phyloP scores from a whole-genome alignment of 2,329 filamentous ascomycete genomes.

The Ophiobolus disseminans region DNA sequence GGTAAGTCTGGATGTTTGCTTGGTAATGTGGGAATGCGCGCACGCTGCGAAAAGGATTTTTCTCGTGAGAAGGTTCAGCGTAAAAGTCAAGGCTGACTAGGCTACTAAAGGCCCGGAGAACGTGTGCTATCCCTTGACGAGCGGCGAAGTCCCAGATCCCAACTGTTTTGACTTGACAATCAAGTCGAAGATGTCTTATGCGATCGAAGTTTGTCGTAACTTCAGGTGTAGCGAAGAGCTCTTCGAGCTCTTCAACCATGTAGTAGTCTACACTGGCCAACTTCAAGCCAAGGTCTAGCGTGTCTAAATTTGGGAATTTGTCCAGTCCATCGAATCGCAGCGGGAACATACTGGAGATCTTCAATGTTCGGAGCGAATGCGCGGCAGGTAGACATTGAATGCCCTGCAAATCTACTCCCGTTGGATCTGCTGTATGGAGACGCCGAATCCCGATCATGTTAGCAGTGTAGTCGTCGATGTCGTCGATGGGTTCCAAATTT shows the following conservation, averaged over 20 bases:
- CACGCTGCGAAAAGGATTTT: slow-evolving; percentile 20
- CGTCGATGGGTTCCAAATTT: neutral
- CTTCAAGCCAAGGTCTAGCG: slow-evolving; percentile 10
- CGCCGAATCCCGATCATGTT: slow-evolving; percentile 3
- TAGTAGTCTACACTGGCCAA: neutral
- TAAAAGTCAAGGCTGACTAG: slow-evolving; percentile 15
- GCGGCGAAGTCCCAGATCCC: slow-evolving; percentile 10
- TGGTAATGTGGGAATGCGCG: slow-evolving; percentile 21
- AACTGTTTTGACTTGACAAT: slow-evolving; percentile 17
- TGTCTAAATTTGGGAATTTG: slow-evolving; percentile 3
- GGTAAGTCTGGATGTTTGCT: slow-evolving; percentile 21
- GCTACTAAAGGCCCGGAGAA: slow-evolving; percentile 7
- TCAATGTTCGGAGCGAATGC: neutral
- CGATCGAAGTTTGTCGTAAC: neutral
- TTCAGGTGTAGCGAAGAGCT: neutral
- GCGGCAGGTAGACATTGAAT: neutral
- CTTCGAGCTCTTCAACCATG: neutral
- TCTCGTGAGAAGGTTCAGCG: slow-evolving; percentile 14
- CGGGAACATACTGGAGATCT: neutral
- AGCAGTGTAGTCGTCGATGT: no score
- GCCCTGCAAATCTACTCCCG: neutral
- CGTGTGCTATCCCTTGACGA: slow-evolving; percentile 8
- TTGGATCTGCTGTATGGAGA: no score
- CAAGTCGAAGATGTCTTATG: slow-evolving; percentile 19
- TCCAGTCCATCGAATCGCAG: neutral